A percentile compares a stretch with the other conserved stretches of the same genome.
Conservation (phyloP, 768 basidiomycete genomes). For the Leccinum subtestaceum region DNA sequence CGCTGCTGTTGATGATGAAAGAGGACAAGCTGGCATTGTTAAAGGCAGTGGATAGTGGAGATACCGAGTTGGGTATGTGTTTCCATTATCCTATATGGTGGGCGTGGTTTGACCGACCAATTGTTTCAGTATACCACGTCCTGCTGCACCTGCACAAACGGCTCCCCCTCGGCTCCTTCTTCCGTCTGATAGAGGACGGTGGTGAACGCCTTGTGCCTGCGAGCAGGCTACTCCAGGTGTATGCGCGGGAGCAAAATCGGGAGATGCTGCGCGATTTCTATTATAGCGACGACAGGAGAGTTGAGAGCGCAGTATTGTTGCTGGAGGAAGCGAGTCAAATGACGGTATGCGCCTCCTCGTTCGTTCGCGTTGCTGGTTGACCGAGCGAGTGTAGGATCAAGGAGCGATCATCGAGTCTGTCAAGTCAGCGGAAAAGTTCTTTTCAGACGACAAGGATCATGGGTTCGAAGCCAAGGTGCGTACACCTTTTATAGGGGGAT, state of each 20-base stretch:
- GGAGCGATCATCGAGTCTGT: constrained; percentile 66
- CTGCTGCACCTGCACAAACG: constrained; percentile 83
- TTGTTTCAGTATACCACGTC: constrained; percentile 80
- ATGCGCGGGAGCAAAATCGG: constrained; percentile 84
- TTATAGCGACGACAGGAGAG: constrained; percentile 93
- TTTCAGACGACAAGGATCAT: constrained; percentile 91
- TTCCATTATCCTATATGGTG: not conserved
- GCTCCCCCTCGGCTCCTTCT: constrained; percentile 86
- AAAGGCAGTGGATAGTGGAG: constrained; percentile 93
- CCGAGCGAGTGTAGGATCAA: constrained; percentile 56
- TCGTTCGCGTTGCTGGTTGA: constrained; percentile 1
- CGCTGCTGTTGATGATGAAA: constrained; percentile 90
- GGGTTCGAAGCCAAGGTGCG: constrained; percentile 85
- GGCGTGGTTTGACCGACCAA: not conserved
- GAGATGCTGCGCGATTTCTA: constrained; percentile 95
- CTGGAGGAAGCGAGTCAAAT: constrained; percentile 77
- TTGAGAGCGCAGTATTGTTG: constrained; percentile 88
- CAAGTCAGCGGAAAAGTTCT: constrained; percentile 86
- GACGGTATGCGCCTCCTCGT: constrained; percentile 42
- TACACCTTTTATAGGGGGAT: not conserved
- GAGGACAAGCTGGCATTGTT: constrained; percentile 83
- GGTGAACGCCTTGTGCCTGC: constrained; percentile 73
- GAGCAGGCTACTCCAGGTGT: constrained; percentile 79
- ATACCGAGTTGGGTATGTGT: constrained; percentile 83
- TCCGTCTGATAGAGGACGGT: constrained; percentile 90